A percentile compares a stretch with the other conserved stretches of the same genome.
Conservation (phyloP, 1,139 yeast species). For the Kodamaea plutei region DNA sequence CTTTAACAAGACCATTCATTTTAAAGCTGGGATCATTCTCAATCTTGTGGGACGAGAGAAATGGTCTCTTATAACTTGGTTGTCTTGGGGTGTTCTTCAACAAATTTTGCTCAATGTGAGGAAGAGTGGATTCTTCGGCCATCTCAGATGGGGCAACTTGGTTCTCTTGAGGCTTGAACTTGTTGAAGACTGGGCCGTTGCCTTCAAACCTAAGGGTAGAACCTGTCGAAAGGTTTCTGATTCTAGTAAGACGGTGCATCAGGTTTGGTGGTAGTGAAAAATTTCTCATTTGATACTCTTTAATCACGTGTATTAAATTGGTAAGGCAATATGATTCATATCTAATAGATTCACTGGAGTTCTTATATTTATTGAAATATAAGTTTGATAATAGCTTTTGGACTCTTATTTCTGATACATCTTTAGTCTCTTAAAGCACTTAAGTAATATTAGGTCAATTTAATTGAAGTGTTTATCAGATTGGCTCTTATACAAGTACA, state of each 20-base stretch:
- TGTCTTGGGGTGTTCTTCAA: slow-evolving; percentile 37
- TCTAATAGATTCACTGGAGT: too few relatives aligned
- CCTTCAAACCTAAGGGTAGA: slow-evolving; percentile 1
- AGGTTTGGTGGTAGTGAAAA: too few relatives aligned
- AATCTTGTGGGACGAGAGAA: slow-evolving; percentile 51
- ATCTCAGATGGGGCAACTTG: slow-evolving; percentile 38
- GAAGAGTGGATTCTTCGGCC: slow-evolving; percentile 49
- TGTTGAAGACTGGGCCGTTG: slow-evolving; percentile 15
- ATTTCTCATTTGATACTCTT: too few relatives aligned
- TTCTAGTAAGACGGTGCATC: background rate
- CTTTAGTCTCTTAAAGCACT: too few relatives aligned
- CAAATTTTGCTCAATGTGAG: slow-evolving; percentile 39
- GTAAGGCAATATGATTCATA: too few relatives aligned
- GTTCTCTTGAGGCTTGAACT: slow-evolving; percentile 20
- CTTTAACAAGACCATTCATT: slow-evolving; percentile 66
- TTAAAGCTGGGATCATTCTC: slow-evolving; percentile 53
- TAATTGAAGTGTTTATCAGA: too few relatives aligned
- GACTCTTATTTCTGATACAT: too few relatives aligned
- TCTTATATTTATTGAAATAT: too few relatives aligned
- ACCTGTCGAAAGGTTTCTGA: background rate
- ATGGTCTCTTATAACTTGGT: slow-evolving; percentile 42
- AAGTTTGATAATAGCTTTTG: too few relatives aligned
- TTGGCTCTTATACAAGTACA: too few relatives aligned
- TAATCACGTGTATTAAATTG: too few relatives aligned
- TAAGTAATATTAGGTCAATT: too few relatives aligned